A percentile compares a stretch with the other conserved stretches of the same genome.
These are phyloP conservation scores for Stylosanthes scabra DNA, from an alignment of 331 rosid genomes.

Conservation along the genomic window DNA sequence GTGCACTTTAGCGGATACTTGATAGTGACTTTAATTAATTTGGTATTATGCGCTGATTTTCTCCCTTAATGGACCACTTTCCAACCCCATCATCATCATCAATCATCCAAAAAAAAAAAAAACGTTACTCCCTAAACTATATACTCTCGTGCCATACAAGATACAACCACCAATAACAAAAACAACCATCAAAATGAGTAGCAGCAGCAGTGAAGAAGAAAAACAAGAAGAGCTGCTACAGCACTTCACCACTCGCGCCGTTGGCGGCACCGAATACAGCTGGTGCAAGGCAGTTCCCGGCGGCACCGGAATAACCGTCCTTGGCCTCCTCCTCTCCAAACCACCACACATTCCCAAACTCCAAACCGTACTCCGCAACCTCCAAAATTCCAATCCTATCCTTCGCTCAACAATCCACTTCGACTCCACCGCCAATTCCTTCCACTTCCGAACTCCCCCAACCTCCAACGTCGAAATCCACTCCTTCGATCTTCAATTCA, in stretches of 20 bases:
- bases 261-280: slow-evolving; percentile 90
- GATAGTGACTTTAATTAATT: too few species aligned
- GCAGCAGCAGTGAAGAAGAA: neutral
- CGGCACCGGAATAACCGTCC: slow-evolving; percentile 87
- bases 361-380: slow-evolving; percentile 64
- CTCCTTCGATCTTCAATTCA: slow-evolving; percentile 61
- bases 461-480: slow-evolving; percentile 57
- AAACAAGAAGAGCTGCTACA: neutral
- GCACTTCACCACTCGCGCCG: slow-evolving; percentile 45
- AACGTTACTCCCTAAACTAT: too few species aligned
- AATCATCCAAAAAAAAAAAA: too few species aligned
- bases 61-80: too few species aligned
- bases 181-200: too few species aligned
- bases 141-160: too few species aligned
- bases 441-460: slow-evolving; percentile 54
- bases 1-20: too few species aligned
- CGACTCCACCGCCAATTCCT: slow-evolving; percentile 45
- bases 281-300: slow-evolving; percentile 87
- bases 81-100: too few species aligned
- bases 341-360: slow-evolving; percentile 56
- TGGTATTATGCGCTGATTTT: too few species aligned
- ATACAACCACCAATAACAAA: too few species aligned
- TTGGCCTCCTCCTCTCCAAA: slow-evolving; percentile 75
- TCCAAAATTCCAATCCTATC: slow-evolving; percentile 82
- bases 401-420: slow-evolving; percentile 75